Percentiles rank a stretch among this genome's conserved stretches.
Conservation (phyloP, 2,329 filamentous ascomycete genomes). For the Geoglossum cookeanum region DNA sequence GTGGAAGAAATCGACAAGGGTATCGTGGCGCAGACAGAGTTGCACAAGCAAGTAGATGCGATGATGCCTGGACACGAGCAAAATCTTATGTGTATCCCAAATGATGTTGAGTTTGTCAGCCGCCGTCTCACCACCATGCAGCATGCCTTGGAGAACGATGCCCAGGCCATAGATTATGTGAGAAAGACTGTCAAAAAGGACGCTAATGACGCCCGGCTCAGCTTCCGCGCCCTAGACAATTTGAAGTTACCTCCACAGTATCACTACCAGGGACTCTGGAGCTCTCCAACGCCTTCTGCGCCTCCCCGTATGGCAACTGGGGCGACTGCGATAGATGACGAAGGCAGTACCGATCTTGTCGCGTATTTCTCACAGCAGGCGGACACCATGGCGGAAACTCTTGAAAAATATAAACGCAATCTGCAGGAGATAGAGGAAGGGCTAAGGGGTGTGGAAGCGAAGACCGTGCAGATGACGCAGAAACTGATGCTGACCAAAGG, state of each 20-base stretch:
- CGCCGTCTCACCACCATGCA: conserved; percentile 44
- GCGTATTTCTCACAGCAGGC: conserved; percentile 43
- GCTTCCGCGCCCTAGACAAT: conserved; percentile 56
- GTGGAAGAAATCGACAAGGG: conserved; percentile 62
- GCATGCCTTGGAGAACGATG: conserved; percentile 42
- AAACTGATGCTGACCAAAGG: conserved; percentile 27
- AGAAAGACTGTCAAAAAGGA: conserved; percentile 43
- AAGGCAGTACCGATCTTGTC: conserved; percentile 24
- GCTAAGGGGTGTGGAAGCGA: conserved; percentile 41
- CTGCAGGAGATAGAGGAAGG: conserved; percentile 46
- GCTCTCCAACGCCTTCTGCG: not conserved
- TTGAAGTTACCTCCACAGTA: conserved; percentile 49
- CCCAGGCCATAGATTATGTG: conserved; percentile 36
- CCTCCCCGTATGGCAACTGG: not conserved
- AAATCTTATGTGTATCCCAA: conserved; percentile 43
- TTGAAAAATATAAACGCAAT: conserved; percentile 37
- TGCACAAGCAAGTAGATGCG: conserved; percentile 54
- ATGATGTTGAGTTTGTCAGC: conserved; percentile 44
- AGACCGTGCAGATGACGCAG: conserved; percentile 39
- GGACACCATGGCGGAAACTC: conserved; percentile 40
- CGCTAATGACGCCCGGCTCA: conserved; percentile 48
- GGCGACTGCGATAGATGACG: not conserved
- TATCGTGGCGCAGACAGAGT: conserved; percentile 62
- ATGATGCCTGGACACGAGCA: conserved; percentile 43
- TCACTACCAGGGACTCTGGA: conserved; percentile 25